Conservation (phyloP, 176 grass and related monocot species). For the Bolboschoenus planiculmis region DNA sequence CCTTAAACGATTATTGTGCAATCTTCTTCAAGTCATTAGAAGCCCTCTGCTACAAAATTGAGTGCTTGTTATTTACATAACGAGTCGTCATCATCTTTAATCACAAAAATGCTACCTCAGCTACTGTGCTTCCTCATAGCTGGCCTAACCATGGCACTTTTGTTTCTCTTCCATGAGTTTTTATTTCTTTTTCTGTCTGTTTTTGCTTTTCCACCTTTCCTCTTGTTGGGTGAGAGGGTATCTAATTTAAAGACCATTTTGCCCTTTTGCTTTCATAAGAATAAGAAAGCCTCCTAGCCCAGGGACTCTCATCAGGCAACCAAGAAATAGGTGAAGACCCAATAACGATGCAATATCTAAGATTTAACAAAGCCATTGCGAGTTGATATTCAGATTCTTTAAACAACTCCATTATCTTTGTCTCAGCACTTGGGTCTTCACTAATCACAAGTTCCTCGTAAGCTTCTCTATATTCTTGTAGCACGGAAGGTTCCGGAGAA, state of each 20-base stretch:
- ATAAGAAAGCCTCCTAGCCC: conserved; percentile 58
- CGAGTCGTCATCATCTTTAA: neutral
- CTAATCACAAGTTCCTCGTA: conserved; percentile 65
- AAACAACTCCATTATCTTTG: conserved; percentile 46
- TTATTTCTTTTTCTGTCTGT: too few relatives aligned
- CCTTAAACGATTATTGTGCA: neutral
- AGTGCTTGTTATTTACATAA: neutral
- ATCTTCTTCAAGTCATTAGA: neutral
- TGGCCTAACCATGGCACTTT: neutral
- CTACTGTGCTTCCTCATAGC: neutral
- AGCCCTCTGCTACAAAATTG: neutral
- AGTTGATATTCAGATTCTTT: conserved; percentile 43
- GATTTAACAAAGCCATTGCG: conserved; percentile 51
- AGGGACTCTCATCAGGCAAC: conserved; percentile 58
- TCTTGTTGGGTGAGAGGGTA: neutral
- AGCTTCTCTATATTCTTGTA: conserved; percentile 37
- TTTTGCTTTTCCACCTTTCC: neutral
- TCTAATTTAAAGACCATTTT: neutral
- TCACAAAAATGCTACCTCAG: neutral
- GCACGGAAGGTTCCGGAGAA: conserved; percentile 35
- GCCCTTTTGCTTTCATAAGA: conserved; percentile 39
- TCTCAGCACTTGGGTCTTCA: conserved; percentile 63
- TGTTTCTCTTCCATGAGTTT: neutral
- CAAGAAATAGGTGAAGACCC: conserved; percentile 60
- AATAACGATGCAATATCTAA: conserved; percentile 60